A percentile compares a stretch with the other conserved stretches of the same genome.
Conservation (phyloP, 2,329 filamentous ascomycete species). For the Penicillium capsulatum region DNA sequence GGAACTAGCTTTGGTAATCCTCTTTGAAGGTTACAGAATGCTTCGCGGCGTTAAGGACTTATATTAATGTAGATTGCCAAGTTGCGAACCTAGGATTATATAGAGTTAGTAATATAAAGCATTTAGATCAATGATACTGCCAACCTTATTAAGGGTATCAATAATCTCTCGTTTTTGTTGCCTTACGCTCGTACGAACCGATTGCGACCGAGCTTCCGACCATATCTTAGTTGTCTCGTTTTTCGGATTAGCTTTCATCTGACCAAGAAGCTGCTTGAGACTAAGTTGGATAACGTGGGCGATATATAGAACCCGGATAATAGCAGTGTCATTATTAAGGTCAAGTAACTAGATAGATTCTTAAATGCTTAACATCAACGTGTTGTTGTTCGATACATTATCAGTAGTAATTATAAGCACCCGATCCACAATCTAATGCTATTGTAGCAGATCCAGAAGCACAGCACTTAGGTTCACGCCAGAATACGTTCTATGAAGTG, state of each 20-base stretch:
- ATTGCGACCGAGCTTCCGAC: background rate
- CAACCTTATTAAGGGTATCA: constrained; percentile 1
- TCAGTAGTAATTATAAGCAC: constrained; percentile 4
- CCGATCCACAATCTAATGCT: constrained; percentile 2
- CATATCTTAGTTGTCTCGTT: constrained; percentile 4
- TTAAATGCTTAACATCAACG: constrained; percentile 1
- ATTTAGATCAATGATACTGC: background rate
- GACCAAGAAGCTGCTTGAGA: constrained; percentile 7
- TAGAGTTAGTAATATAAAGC: background rate
- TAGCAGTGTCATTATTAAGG: background rate
- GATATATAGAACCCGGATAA: constrained; percentile 12
- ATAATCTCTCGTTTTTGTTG: constrained; percentile 4
- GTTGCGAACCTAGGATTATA: no score
- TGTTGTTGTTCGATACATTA: constrained; percentile 5
- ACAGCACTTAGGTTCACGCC: background rate
- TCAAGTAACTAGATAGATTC: constrained; percentile 1
- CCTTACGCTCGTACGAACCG: background rate
- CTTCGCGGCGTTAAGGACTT: no score
- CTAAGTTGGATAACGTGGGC: constrained; percentile 9
- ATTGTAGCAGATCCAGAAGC: background rate
- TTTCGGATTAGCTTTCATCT: constrained; percentile 3
- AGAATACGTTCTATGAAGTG: background rate
- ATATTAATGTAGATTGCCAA: no score
- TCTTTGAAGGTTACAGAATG: no score
- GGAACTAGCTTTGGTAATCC: constrained; percentile 8